Evolutionary conservation across 176 grass and related monocot species (phyloP), one percentile per base, ranked within the genome.

Genomic region (Alloteropsis semialata): DNA sequence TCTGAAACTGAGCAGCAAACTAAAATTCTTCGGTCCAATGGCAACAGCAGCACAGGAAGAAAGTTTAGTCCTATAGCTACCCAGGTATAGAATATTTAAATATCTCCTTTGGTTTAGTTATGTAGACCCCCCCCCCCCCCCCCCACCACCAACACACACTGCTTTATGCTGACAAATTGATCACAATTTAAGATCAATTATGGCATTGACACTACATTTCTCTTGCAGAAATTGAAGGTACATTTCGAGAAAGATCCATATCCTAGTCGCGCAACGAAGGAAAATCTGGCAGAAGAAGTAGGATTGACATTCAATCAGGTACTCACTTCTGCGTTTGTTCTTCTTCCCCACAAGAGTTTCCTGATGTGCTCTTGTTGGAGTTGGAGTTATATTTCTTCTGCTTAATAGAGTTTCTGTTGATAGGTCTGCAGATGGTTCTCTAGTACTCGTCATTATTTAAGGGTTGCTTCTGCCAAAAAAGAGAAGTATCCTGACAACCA

Each of bases 361-460:
- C 76, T 77, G 18, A 32, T 60, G 15, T 65, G 59, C 63, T 11
- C 34, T 64, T 66, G 73, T 74, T 32, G 41, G 49, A 49, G 25
- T 19, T 91, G 22, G 33, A 62, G 33, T 53, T 84, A 60, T 88
- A 65, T 74, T 58, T 78, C 38, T 82, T 17, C 43, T 85, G 25
- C 61, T 85, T 65, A 61, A 75, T 78, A n/a, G 57, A 79, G 42
- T 82, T 61, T 84, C 24, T 72, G 27, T 51, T 81, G 55, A 82
- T 65, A 93, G 91, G 81, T 93, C 15, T 68, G n/a, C 46, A 93
- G 63, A 93, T 93, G 91, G 91, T 93, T 93, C 74, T 74, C 62
- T 59, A 93, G 82, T 77, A 62, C 84, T 81, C 91, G 91, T 48
- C 85, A 85, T 78, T 81, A 80, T 79, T 81, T 48, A 29, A 84